Evolutionary conservation across 495 filamentous ascomycete species (phyloP).

Genomic region (Neurospora pannonica): DNA sequence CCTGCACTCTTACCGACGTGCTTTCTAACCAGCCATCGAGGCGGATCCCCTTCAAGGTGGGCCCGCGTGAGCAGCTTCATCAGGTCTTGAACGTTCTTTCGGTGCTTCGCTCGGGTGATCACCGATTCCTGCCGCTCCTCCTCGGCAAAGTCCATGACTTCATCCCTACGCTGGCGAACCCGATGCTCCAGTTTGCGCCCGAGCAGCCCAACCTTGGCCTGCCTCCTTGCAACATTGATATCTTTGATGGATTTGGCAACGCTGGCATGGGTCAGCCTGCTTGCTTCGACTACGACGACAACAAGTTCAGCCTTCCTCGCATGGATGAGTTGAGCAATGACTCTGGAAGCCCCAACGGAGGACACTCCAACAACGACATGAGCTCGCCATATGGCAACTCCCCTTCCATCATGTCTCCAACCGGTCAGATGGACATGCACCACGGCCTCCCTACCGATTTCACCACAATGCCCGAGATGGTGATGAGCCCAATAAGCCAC

Average conservation of each 20-base stretch:
- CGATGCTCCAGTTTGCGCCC: conserved; percentile 45
- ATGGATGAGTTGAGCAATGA: conserved; percentile 34
- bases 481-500: conserved; percentile 37
- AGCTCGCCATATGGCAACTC: conserved; percentile 37
- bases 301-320: conserved; percentile 26
- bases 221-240: conserved; percentile 35
- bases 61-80: conserved; percentile 64
- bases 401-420: conserved; percentile 36
- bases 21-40: conserved; percentile 55
- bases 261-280: conserved; percentile 38
- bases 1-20: conserved; percentile 63
- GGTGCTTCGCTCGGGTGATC: conserved; percentile 57
- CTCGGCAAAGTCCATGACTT: conserved; percentile 59
- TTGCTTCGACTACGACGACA: conserved; percentile 23
- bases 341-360: conserved; percentile 25
- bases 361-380: conserved; percentile 28
- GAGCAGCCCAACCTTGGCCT: conserved; percentile 20
- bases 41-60: conserved; percentile 48
- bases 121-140: conserved; percentile 61
- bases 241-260: conserved; percentile 49
- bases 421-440: conserved; percentile 21
- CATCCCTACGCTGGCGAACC: conserved; percentile 48
- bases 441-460: conserved; percentile 26
- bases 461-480: conserved; percentile 36
- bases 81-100: conserved; percentile 58